Percentiles rank a stretch among this genome's conserved stretches.
phyloP scores from a whole-genome alignment of 345 rosid genomes.

The Arabis alpina region DNA sequence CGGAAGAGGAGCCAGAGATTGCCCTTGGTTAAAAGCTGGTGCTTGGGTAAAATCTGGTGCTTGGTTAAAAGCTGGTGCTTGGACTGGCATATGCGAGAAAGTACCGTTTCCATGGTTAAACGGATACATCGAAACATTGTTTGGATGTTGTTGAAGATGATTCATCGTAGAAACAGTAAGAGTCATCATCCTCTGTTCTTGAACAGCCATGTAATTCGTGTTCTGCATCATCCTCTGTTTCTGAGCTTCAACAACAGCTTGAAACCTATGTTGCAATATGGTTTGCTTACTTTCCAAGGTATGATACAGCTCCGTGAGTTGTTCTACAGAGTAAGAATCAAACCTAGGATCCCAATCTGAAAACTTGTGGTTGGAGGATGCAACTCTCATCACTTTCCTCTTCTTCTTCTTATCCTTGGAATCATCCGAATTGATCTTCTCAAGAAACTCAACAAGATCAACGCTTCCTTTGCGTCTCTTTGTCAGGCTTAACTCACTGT shows the following conservation, averaged over 20 bases:
- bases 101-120: slow-evolving; percentile 20
- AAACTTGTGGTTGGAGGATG: slow-evolving; percentile 9
- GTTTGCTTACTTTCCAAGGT: slow-evolving; percentile 25
- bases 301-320: slow-evolving; percentile 20
- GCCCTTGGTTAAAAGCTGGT: slow-evolving; percentile 19
- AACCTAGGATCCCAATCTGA: slow-evolving; percentile 38
- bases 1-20: slow-evolving; percentile 31
- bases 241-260: slow-evolving; percentile 23
- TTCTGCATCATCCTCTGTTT: slow-evolving; percentile 24
- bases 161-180: not conserved
- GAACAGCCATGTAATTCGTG: slow-evolving; percentile 23
- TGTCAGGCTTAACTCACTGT: slow-evolving; percentile 14
- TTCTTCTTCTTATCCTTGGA: slow-evolving; percentile 6
- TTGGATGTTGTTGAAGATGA: slow-evolving; percentile 30
- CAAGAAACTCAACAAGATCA: slow-evolving; percentile 11
- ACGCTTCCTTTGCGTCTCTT: slow-evolving; percentile 32
- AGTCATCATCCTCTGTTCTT: slow-evolving; percentile 24
- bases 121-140: slow-evolving; percentile 4
- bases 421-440: slow-evolving; percentile 15
- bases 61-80: slow-evolving; percentile 25
- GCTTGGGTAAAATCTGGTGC: not conserved
- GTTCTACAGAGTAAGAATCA: slow-evolving; percentile 32
- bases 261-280: slow-evolving; percentile 15
- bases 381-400: slow-evolving; percentile 20
- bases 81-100: slow-evolving; percentile 18